Base-by-base conservation (phyloP, 805 yeast species). In the Blastobotrys chiropterorum region DNA sequence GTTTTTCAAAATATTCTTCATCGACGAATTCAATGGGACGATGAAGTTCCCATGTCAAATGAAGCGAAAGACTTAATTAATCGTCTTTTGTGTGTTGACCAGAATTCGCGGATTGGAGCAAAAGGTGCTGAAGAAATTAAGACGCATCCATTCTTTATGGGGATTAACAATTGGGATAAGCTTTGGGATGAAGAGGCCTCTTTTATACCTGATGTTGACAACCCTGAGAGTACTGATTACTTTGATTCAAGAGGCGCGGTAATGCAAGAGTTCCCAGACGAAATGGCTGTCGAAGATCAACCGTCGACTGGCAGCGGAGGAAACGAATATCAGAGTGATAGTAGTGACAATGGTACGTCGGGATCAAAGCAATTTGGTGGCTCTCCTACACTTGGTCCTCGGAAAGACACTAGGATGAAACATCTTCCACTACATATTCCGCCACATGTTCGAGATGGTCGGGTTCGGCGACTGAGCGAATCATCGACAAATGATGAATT, bases 231-330 rank as follows among this genome's bases (percentile, higher is more conserved):
- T 46, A 90, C 97, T 0, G 95, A 89, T 49, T 92, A 94, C 63
- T 94, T 92, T 67, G 99, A 94, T 61, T 59, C 77, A 3, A 79
- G 99, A 61, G 99, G 99, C 2, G 98, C 97, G 0, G 81, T 77
- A 8, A 69, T 86, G 62, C 74, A 79, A 3, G 79, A 77, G 50
- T 85, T 86, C 52, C 83, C 85, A 3, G 69, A 63, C 19, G 70
- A 66, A 0, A 62, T 68, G 45, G 79, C 74, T 2, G 54, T 30
- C 3, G 51, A 43, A 16, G 17, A 21, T 22, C 34, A n/a, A 31
- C 38, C 15, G 14, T 16, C 17, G 3, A 14, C 69, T 65, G 43
- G 49, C 11, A 38, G 44, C 17, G 49, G 46, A 5, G 26, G 44
- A 13, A 14, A 22, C 17, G 50, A 39, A 3, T 21, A 47, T 19